A percentile compares a stretch with the other conserved stretches of the same genome.
Conservation (phyloP, 345 rosid genomes). For the Citrus australasica region DNA sequence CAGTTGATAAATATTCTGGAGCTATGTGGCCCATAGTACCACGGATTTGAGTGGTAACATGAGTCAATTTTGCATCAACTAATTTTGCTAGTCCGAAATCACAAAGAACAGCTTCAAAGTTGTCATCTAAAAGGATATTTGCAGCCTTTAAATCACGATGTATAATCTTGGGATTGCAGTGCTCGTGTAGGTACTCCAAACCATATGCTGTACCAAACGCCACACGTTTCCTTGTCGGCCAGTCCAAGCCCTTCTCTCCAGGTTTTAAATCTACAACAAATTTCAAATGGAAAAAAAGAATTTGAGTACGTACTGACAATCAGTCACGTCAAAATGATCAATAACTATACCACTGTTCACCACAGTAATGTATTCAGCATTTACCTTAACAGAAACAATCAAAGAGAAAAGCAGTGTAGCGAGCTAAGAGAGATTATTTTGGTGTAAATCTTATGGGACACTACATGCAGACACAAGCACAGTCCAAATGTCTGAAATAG, state of each 20-base stretch:
- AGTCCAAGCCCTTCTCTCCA: slow-evolving; percentile 71
- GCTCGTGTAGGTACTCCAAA: slow-evolving; percentile 81
- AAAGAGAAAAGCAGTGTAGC: no score
- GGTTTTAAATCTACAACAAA: slow-evolving; percentile 53
- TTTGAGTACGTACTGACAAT: neutral
- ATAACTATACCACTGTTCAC: neutral
- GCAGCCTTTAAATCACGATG: slow-evolving; percentile 94
- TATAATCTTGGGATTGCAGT: slow-evolving; percentile 82
- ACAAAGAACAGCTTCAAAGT: slow-evolving; percentile 82
- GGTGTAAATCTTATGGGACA: neutral
- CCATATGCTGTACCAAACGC: slow-evolving; percentile 88
- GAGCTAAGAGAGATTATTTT: no score
- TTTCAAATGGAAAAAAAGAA: slow-evolving; percentile 2
- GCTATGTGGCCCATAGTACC: slow-evolving; percentile 97
- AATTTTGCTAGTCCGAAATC: slow-evolving; percentile 80
- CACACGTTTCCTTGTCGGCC: slow-evolving; percentile 75
- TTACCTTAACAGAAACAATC: no score
- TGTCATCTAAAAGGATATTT: slow-evolving; percentile 72
- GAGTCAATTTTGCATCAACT: slow-evolving; percentile 64
- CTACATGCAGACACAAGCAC: neutral
- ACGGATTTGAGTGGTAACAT: slow-evolving; percentile 83
- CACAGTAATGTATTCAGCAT: neutral
- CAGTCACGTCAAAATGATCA: neutral
- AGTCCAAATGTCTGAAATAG: neutral
- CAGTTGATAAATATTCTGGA: slow-evolving; percentile 85